Evolutionary conservation across 345 rosid species (phyloP).

Genomic region (Physaria fendleri): DNA sequence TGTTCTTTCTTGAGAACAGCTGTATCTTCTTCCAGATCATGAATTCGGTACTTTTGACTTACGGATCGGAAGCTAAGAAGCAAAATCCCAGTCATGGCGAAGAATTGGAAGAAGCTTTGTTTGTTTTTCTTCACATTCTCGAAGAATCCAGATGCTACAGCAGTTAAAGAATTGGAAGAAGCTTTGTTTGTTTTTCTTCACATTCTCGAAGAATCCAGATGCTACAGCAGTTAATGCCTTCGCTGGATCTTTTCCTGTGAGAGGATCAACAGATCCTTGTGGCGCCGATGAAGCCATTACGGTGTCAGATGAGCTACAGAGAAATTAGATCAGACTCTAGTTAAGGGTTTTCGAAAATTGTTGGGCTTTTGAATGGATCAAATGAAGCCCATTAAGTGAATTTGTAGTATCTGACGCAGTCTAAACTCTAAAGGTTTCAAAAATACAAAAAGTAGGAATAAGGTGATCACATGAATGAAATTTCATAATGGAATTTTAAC

Average conservation of each 20-base stretch:
- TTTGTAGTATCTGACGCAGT: too few relatives aligned
- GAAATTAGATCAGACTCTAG: too few relatives aligned
- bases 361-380: not conserved
- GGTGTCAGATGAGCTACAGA: too few relatives aligned
- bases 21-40: slow-evolving; percentile 68
- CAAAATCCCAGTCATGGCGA: slow-evolving; percentile 71
- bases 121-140: slow-evolving; percentile 52
- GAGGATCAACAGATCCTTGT: slow-evolving; percentile 28
- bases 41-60: slow-evolving; percentile 79
- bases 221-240: slow-evolving; percentile 26
- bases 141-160: slow-evolving; percentile 31
- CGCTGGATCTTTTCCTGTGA: slow-evolving; percentile 30
- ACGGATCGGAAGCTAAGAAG: slow-evolving; percentile 74
- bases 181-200: slow-evolving; percentile 49
- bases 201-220: slow-evolving; percentile 43
- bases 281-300: slow-evolving; percentile 50
- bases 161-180: slow-evolving; percentile 46
- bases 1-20: slow-evolving; percentile 55
- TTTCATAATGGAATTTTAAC: too few relatives aligned
- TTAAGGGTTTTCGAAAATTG: not conserved
- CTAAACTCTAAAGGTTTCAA: too few relatives aligned
- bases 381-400: not conserved
- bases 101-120: slow-evolving; percentile 64
- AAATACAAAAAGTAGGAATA: too few relatives aligned
- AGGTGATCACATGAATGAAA: too few relatives aligned